These are phyloP conservation scores for Serendipita indica DNA, from an alignment of 768 basidiomycete genomes.

Conservation along the genomic window DNA sequence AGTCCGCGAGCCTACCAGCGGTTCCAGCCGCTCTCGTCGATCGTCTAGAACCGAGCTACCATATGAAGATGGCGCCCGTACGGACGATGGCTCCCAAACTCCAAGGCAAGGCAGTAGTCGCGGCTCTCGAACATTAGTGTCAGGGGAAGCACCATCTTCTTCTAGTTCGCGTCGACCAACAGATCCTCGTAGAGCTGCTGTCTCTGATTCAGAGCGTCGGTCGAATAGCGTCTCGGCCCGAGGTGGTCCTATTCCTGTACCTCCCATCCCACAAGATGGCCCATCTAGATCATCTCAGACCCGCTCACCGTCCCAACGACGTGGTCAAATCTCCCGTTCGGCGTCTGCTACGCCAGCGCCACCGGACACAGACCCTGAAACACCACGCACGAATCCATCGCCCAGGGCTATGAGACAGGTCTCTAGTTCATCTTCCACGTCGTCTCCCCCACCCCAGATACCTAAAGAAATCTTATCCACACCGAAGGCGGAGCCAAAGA, in stretches of 20 bases:
- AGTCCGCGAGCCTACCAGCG: slow-evolving; percentile 42
- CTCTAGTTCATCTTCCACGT: neutral
- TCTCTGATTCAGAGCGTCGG: neutral
- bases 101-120: neutral
- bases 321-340: neutral
- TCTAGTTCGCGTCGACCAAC: neutral
- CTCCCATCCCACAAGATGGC: neutral
- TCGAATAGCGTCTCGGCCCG: neutral
- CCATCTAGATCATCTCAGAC: neutral
- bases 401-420: slow-evolving; percentile 6
- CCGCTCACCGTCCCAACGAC: neutral
- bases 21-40: slow-evolving; percentile 50
- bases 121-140: too few relatives aligned
- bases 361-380: neutral
- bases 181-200: neutral
- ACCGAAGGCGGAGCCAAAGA: neutral
- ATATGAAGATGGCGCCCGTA: neutral
- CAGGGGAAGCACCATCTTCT: too few relatives aligned
- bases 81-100: neutral
- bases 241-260: neutral
- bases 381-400: neutral
- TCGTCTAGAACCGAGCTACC: slow-evolving; percentile 22
- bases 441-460: slow-evolving; percentile 14
- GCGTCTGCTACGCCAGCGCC: neutral
- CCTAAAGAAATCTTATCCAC: slow-evolving; percentile 20